Evolutionary conservation across 2,329 filamentous ascomycete species (phyloP).

Genomic region (Endocalyx cinctus): DNA sequence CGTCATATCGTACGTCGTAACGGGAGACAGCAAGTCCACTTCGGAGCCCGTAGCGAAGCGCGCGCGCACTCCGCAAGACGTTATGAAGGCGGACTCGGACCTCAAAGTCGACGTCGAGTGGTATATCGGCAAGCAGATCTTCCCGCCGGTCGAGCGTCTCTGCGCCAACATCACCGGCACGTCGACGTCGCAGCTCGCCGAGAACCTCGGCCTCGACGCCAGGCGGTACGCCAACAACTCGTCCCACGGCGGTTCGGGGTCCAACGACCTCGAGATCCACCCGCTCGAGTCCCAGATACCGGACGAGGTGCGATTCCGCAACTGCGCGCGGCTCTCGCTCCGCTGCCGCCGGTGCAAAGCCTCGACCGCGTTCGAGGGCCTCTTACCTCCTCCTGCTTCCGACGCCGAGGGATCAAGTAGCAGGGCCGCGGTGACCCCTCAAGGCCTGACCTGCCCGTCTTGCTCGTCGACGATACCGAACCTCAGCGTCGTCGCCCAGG

Average conservation of each 20-base stretch:
- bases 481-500: conserved; percentile 75
- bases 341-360: conserved; percentile 78
- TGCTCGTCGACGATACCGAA: conserved; percentile 65
- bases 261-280: conserved; percentile 68
- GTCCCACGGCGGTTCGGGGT: conserved; percentile 35
- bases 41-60: conserved; percentile 78
- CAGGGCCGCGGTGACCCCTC: conserved; percentile 49
- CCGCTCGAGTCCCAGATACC: conserved; percentile 93
- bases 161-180: conserved; percentile 95
- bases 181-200: conserved; percentile 81
- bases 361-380: conserved; percentile 69
- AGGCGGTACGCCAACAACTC: conserved; percentile 73
- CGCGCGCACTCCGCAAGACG: conserved; percentile 80
- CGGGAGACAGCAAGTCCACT: conserved; percentile 57
- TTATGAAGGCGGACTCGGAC: conserved; percentile 69
- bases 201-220: conserved; percentile 88
- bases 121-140: conserved; percentile 97
- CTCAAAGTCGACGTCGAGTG: conserved; percentile 91
- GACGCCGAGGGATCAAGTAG: conserved; percentile 19
- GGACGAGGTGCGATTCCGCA: conserved; percentile 82
- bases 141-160: conserved; percentile 94
- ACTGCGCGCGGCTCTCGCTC: conserved; percentile 70
- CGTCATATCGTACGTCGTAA: conserved; percentile 94
- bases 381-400: conserved; percentile 52
- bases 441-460: conserved; percentile 68